Percentiles rank a stretch among this genome's conserved stretches.
Conservation (phyloP, 768 basidiomycete genomes). For the Boletus rubropictus region DNA sequence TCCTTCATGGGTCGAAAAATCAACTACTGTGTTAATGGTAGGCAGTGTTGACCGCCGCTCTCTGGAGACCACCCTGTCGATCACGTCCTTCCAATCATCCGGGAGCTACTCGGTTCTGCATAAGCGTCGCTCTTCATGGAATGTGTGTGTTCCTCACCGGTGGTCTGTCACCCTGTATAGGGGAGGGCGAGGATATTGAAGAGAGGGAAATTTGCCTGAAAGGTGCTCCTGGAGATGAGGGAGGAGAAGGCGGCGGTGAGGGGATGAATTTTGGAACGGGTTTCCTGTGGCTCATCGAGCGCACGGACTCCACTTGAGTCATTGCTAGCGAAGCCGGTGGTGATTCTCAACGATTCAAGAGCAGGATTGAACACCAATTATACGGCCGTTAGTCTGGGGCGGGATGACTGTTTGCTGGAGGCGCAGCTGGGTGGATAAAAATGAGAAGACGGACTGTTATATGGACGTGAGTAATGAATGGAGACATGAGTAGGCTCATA, state of each 20-base stretch:
- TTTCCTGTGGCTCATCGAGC: constrained; percentile 60
- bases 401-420: constrained; percentile 15
- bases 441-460: constrained; percentile 28
- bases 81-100: constrained; percentile 33
- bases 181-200: constrained; percentile 20
- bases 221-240: constrained; percentile 31
- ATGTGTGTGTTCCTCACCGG: constrained; percentile 23
- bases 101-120: constrained; percentile 22
- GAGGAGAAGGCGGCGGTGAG: constrained; percentile 46
- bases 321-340: constrained; percentile 13
- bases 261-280: constrained; percentile 65
- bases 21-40: constrained; percentile 31
- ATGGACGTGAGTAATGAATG: constrained; percentile 26
- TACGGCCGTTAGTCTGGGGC: constrained; percentile 6
- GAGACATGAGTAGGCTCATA: constrained; percentile 26
- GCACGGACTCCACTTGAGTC: constrained; percentile 26
- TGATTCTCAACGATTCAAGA: constrained; percentile 6
- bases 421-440: constrained; percentile 24
- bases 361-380: constrained; percentile 10
- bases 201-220: constrained; percentile 30
- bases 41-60: constrained; percentile 29
- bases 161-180: constrained; percentile 23
- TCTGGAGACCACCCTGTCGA: constrained; percentile 30
- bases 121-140: constrained; percentile 5
- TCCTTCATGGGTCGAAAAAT: constrained; percentile 23